Evolutionary conservation across 2,329 filamentous ascomycete genomes (phyloP).

Genomic region (Ploettnerulaceae sp.): DNA sequence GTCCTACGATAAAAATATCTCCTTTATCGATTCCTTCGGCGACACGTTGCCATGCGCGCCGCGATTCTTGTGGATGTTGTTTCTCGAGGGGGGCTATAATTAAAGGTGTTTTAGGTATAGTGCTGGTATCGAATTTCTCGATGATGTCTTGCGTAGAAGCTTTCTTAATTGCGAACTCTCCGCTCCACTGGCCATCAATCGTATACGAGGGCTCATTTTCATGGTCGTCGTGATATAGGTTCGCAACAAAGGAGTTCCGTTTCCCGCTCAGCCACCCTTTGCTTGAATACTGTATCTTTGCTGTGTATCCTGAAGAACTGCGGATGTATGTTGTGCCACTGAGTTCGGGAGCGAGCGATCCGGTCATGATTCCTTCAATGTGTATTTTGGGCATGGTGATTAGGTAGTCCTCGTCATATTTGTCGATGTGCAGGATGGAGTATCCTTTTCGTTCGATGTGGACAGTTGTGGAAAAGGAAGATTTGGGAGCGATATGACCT

Average conservation of each 20-base stretch:
- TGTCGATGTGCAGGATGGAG: conserved; percentile 71
- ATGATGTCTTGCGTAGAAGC: conserved; percentile 49
- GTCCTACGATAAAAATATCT: conserved; percentile 74
- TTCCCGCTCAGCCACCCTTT: conserved; percentile 93
- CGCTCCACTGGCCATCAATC: conserved; percentile 87
- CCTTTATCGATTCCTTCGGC: conserved; percentile 72
- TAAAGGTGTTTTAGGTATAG: conserved; percentile 58
- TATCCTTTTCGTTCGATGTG: conserved; percentile 93
- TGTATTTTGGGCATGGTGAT: conserved; percentile 89
- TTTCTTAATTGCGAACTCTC: conserved; percentile 71
- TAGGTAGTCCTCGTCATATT: conserved; percentile 58
- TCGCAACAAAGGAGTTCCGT: conserved; percentile 82
- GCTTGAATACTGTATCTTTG: conserved; percentile 86
- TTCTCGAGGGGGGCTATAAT: conserved; percentile 65
- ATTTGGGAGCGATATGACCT: conserved; percentile 94
- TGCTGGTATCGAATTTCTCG: conserved; percentile 55
- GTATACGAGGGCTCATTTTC: conserved; percentile 72
- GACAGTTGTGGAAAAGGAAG: conserved; percentile 87
- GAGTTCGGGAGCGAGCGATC: conserved; percentile 83
- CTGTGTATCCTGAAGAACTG: conserved; percentile 79
- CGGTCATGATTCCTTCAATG: conserved; percentile 85
- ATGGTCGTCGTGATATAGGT: conserved; percentile 62
- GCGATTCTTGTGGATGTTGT: conserved; percentile 82
- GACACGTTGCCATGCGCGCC: conserved; percentile 82
- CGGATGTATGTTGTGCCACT: conserved; percentile 79